Conservation (phyloP, 306 rosid genomes). For the Fagus sylvatica region DNA sequence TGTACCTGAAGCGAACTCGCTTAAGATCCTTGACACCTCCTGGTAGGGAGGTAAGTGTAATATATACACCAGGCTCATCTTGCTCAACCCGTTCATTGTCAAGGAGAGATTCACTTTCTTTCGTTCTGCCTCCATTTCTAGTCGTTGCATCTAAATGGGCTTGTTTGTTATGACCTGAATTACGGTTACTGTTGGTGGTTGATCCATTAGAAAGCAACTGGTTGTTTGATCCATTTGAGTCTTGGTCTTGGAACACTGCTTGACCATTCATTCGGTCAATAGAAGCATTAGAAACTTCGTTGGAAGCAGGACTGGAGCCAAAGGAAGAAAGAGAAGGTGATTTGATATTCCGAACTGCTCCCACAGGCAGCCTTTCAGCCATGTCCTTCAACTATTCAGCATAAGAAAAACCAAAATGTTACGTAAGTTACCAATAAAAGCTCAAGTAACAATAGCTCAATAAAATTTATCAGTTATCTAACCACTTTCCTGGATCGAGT, state of each 20-base stretch:
- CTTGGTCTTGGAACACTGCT: constrained; percentile 60
- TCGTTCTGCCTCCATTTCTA: constrained; percentile 79
- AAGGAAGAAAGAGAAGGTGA: constrained; percentile 72
- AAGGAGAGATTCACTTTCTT: constrained; percentile 68
- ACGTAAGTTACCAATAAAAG: constrained; percentile 4
- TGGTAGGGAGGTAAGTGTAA: constrained; percentile 86
- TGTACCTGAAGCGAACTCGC: constrained; percentile 98
- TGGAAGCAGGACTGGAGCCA: constrained; percentile 59
- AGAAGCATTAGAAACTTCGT: constrained; percentile 55
- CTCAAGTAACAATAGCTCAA: not conserved
- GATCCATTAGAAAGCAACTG: constrained; percentile 74
- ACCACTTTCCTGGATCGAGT: not conserved
- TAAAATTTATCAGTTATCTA: not conserved
- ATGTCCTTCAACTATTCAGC: constrained; percentile 81
- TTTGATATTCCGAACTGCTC: constrained; percentile 73
- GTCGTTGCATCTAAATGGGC: constrained; percentile 59
- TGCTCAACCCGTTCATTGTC: constrained; percentile 98
- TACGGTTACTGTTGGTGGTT: constrained; percentile 52
- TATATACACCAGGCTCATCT: constrained; percentile 95
- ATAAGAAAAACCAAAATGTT: constrained; percentile 4
- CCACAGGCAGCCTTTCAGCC: constrained; percentile 98
- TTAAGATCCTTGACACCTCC: constrained; percentile 92
- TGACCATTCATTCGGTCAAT: constrained; percentile 64
- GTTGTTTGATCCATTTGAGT: constrained; percentile 61
- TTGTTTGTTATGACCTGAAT: constrained; percentile 61